These are phyloP conservation scores for Microsporum ferrugineum DNA, from an alignment of 2,329 filamentous ascomycete species.

Conservation along the genomic window DNA sequence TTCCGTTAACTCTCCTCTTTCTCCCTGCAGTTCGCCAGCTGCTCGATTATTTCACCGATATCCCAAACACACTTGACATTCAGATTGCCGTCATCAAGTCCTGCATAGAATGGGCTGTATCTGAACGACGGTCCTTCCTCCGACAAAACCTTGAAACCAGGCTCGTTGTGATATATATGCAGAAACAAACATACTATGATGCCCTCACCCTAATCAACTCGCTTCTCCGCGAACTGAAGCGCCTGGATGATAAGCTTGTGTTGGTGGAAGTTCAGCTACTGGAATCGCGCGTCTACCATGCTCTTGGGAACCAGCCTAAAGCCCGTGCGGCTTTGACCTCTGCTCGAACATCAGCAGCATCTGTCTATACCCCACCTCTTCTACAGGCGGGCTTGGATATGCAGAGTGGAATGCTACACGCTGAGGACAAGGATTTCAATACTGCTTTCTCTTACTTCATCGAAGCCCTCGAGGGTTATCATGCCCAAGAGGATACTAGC, in stretches of 20 bases:
- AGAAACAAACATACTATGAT: conserved; percentile 95
- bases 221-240: conserved; percentile 90
- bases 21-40: conserved; percentile 68
- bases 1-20: neutral
- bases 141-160: conserved; percentile 96
- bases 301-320: conserved; percentile 91
- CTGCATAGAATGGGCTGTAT: conserved; percentile 98
- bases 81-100: conserved; percentile 95
- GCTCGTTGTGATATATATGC: conserved; percentile 87
- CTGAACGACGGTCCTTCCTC: conserved; percentile 87
- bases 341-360: conserved; percentile 87
- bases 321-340: conserved; percentile 88
- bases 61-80: conserved; percentile 86
- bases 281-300: conserved; percentile 94
- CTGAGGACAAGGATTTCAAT: conserved; percentile 98
- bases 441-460: conserved; percentile 99
- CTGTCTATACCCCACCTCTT: conserved; percentile 90
- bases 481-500: conserved; percentile 72
- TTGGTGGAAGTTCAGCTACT: conserved; percentile 95
- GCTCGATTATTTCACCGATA: conserved; percentile 85
- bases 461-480: conserved; percentile 94
- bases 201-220: conserved; percentile 93
- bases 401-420: conserved; percentile 98
- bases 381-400: conserved; percentile 95
- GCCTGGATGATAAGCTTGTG: conserved; percentile 95